Conservation (phyloP, 345 rosid species). For the Murraya paniculata region DNA sequence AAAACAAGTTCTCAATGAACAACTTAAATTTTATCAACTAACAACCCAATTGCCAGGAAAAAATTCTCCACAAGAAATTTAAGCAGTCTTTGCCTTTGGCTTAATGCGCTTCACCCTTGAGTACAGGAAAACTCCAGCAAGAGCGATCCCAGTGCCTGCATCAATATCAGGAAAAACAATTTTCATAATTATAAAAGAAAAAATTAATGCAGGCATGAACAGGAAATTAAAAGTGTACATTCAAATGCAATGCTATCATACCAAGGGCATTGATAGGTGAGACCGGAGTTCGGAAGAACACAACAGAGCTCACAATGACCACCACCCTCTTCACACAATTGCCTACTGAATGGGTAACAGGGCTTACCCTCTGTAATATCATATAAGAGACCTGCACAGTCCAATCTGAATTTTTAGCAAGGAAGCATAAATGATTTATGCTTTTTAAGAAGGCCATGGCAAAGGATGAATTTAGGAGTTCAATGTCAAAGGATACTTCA, state of each 20-base stretch:
- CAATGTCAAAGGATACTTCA: background rate
- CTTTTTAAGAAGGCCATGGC: background rate
- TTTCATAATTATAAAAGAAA: background rate
- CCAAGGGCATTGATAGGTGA: slow-evolving; percentile 79
- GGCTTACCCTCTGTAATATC: slow-evolving; percentile 95
- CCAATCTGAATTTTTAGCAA: background rate
- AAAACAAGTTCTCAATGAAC: slow-evolving; percentile 10
- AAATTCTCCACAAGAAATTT: slow-evolving; percentile 7
- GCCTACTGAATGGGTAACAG: slow-evolving; percentile 97
- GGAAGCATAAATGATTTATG: background rate
- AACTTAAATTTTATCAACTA: background rate
- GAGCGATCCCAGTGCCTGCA: slow-evolving; percentile 91
- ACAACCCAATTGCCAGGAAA: slow-evolving; percentile 10
- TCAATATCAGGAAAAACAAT: slow-evolving; percentile 1
- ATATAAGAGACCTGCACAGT: slow-evolving; percentile 83
- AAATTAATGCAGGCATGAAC: background rate
- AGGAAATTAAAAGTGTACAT: background rate
- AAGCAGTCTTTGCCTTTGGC: slow-evolving; percentile 79
- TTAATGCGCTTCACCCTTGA: slow-evolving; percentile 94
- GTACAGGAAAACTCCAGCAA: slow-evolving; percentile 92
- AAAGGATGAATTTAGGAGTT: too few relatives aligned
- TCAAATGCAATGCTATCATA: slow-evolving; percentile 27
- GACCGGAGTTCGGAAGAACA: slow-evolving; percentile 87
- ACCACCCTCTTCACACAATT: slow-evolving; percentile 99
- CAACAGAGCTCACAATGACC: slow-evolving; percentile 97